These are phyloP conservation scores for Petrea volubilis DNA, from an alignment of 257 asterid genomes.

Conservation along the genomic window DNA sequence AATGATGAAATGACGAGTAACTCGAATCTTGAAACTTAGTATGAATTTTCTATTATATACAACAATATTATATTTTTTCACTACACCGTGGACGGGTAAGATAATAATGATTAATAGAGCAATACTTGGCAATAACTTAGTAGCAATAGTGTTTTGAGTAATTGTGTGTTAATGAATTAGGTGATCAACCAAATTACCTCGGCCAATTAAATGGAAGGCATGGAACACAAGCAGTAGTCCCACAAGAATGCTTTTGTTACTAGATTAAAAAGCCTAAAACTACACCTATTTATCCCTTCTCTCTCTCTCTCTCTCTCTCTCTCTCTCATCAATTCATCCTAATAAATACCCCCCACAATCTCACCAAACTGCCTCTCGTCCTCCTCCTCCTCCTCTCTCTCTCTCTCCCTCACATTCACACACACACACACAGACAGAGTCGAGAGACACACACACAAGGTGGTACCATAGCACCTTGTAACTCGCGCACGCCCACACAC, in stretches of 20 bases:
- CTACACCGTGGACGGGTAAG: too few relatives aligned
- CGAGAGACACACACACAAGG: too few relatives aligned
- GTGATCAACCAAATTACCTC: too few relatives aligned
- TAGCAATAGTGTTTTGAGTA: neutral
- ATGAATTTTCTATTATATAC: too few relatives aligned
- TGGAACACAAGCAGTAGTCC: too few relatives aligned
- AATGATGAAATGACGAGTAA: too few relatives aligned
- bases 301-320: neutral
- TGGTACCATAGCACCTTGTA: too few relatives aligned
- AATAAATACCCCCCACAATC: slow-evolving; percentile 45
- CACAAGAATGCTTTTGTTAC: neutral
- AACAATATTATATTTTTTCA: too few relatives aligned
- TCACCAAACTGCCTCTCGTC: slow-evolving; percentile 23
- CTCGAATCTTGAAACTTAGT: too few relatives aligned
- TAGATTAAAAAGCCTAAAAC: slow-evolving; percentile 11
- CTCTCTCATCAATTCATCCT: slow-evolving; percentile 23
- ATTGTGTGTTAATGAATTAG: neutral
- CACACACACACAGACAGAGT: neutral
- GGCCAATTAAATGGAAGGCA: too few relatives aligned
- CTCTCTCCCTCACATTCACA: slow-evolving; percentile 23
- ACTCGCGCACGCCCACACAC: too few relatives aligned
- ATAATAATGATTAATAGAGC: too few relatives aligned
- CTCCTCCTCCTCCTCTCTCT: slow-evolving; percentile 14
- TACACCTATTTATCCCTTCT: slow-evolving; percentile 2
- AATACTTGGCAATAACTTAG: neutral